Percentiles rank a stretch among this genome's conserved stretches.
These are phyloP conservation scores for Corchorus olitorius DNA, from an alignment of 345 rosid species.

Conservation along the genomic window DNA sequence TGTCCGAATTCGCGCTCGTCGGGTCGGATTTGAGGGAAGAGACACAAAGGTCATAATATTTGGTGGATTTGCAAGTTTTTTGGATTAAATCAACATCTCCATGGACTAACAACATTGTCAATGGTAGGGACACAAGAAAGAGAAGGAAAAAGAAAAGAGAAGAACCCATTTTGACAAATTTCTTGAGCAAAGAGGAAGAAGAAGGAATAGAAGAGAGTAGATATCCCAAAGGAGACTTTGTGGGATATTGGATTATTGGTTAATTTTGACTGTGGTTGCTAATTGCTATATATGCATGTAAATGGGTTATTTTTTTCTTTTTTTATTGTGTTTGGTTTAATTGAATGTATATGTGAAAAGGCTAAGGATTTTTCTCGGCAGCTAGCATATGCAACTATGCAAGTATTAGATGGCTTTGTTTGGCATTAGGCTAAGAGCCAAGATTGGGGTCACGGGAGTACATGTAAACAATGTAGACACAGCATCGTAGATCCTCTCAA, in stretches of 20 bases:
- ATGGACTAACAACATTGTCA: slow-evolving; percentile 19
- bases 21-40: slow-evolving; percentile 73
- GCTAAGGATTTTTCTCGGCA: neutral
- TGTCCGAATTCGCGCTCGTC: slow-evolving; percentile 52
- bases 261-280: neutral
- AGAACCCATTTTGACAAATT: slow-evolving; percentile 20
- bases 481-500: neutral
- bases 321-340: neutral
- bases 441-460: neutral
- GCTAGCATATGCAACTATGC: too few relatives aligned
- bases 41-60: slow-evolving; percentile 68
- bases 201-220: neutral
- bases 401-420: neutral
- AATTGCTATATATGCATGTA: neutral
- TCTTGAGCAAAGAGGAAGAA: neutral
- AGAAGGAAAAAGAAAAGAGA: slow-evolving; percentile 25
- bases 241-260: neutral
- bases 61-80: slow-evolving; percentile 67
- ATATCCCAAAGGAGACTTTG: neutral
- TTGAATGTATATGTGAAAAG: neutral
- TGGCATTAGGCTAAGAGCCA: slow-evolving; percentile 1
- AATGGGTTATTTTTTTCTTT: too few relatives aligned
- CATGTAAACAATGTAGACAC: too few relatives aligned
- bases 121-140: slow-evolving; percentile 26
- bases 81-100: slow-evolving; percentile 47